Conservation (phyloP, 768 basidiomycete species). For the Cantharellus cinnabarinus region DNA sequence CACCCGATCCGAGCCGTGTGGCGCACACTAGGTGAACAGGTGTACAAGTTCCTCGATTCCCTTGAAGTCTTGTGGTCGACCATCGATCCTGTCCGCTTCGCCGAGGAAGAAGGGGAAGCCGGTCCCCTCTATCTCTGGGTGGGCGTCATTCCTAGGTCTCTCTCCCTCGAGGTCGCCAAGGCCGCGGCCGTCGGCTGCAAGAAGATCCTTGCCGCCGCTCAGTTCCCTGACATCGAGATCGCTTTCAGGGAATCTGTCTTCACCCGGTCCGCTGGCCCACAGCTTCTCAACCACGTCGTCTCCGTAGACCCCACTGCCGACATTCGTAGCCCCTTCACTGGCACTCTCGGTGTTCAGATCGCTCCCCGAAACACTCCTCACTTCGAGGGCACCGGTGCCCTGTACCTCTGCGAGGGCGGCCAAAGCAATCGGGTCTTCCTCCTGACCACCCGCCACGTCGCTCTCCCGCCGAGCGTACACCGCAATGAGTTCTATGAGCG, state of each 20-base stretch:
- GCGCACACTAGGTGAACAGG: conserved; percentile 10
- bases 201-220: conserved; percentile 13
- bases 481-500: conserved; percentile 12
- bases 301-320: conserved; percentile 13
- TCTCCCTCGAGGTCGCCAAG: conserved; percentile 14
- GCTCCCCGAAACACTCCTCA: conserved; percentile 16
- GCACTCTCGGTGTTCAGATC: conserved; percentile 20
- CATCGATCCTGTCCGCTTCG: conserved; percentile 17
- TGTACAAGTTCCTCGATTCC: conserved; percentile 15
- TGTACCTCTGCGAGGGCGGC: conserved; percentile 16
- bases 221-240: conserved; percentile 13
- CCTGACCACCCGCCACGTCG: conserved; percentile 21
- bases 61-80: conserved; percentile 14
- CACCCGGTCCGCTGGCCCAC: conserved; percentile 13
- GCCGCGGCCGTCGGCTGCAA: conserved; percentile 13
- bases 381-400: conserved; percentile 20
- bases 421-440: conserved; percentile 13
- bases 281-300: conserved; percentile 12
- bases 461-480: conserved; percentile 15
- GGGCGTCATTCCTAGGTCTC: conserved; percentile 17
- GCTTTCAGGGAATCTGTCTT: conserved; percentile 14
- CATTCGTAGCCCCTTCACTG: conserved; percentile 17
- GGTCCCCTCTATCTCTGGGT: conserved; percentile 15
- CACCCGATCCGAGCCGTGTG: conserved; percentile 15
- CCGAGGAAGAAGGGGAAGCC: conserved; percentile 13